Conservation (phyloP, 2,329 filamentous ascomycete genomes). For the Pseudopyricularia javanii region DNA sequence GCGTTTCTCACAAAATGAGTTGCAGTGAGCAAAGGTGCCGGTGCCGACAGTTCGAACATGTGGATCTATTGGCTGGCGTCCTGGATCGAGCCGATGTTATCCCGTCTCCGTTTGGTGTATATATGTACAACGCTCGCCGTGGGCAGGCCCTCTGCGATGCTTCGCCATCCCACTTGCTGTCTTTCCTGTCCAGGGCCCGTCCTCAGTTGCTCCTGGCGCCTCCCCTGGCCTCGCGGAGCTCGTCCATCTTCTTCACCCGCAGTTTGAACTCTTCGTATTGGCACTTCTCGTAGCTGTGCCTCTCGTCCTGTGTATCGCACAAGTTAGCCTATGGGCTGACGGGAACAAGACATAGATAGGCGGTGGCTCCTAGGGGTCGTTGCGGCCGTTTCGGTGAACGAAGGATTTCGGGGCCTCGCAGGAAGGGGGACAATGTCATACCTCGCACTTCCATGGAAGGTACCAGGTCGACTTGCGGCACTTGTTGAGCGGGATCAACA, state of each 20-base stretch:
- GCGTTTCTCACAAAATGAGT: neutral
- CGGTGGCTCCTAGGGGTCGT: neutral
- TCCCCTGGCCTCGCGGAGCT: slow-evolving; percentile 75
- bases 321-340: neutral
- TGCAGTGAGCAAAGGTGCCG: neutral
- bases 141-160: neutral
- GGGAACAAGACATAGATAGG: neutral
- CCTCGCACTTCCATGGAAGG: slow-evolving; percentile 94
- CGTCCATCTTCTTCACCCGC: slow-evolving; percentile 96
- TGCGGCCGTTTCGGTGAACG: neutral
- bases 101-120: neutral
- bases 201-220: slow-evolving; percentile 73
- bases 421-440: slow-evolving; percentile 29
- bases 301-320: slow-evolving; percentile 58
- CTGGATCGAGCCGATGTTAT: neutral
- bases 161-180: neutral
- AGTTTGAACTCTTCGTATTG: slow-evolving; percentile 99
- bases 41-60: neutral
- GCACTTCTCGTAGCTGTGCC: slow-evolving; percentile 98
- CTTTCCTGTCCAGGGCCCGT: neutral
- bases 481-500: slow-evolving; percentile 89
- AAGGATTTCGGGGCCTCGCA: neutral
- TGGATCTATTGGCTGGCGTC: neutral
- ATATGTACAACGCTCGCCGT: neutral
- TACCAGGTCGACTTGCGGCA: slow-evolving; percentile 90